These are phyloP conservation scores for Coniochaeta pulveracea DNA, from an alignment of 2,329 filamentous ascomycete species.

Conservation along the genomic window DNA sequence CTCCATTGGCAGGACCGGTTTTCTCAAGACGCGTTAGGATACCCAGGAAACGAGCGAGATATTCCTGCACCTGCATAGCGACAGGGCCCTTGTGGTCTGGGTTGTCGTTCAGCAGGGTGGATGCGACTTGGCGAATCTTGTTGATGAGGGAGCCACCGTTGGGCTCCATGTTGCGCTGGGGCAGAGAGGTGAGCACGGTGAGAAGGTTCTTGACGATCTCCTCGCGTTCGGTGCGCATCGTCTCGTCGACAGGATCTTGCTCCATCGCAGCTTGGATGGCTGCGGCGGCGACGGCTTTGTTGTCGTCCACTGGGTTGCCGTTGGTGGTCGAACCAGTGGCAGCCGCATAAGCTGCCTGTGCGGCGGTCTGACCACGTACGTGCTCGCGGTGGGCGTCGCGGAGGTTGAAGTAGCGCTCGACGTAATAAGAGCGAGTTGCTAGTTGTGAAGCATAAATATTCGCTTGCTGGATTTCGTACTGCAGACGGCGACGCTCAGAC, in stretches of 20 bases:
- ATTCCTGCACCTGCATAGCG: constrained; percentile 52
- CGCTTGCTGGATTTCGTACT: constrained; percentile 85
- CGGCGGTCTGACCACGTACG: constrained; percentile 16
- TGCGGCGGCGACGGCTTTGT: constrained; percentile 20
- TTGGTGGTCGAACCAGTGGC: constrained; percentile 18
- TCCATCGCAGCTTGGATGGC: constrained; percentile 28
- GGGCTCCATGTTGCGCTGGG: constrained; percentile 76
- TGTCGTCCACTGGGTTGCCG: constrained; percentile 17
- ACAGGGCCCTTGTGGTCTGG: constrained; percentile 39
- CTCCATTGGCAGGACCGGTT: constrained; percentile 27
- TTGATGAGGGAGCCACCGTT: constrained; percentile 55
- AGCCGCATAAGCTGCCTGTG: constrained; percentile 24
- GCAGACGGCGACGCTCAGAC: constrained; percentile 43
- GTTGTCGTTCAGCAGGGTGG: constrained; percentile 57
- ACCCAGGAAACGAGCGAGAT: constrained; percentile 61
- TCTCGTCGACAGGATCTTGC: constrained; percentile 39
- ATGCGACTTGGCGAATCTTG: constrained; percentile 78
- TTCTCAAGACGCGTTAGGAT: constrained; percentile 66
- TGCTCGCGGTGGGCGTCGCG: constrained; percentile 49
- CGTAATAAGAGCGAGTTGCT: constrained; percentile 71
- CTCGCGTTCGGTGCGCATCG: constrained; percentile 67
- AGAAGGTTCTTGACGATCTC: constrained; percentile 73
- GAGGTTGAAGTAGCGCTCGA: constrained; percentile 75
- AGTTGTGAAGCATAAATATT: constrained; percentile 80
- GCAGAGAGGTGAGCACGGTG: constrained; percentile 63